Conservation (phyloP, 2,329 filamentous ascomycete genomes). For the Fusarium goolgardi region DNA sequence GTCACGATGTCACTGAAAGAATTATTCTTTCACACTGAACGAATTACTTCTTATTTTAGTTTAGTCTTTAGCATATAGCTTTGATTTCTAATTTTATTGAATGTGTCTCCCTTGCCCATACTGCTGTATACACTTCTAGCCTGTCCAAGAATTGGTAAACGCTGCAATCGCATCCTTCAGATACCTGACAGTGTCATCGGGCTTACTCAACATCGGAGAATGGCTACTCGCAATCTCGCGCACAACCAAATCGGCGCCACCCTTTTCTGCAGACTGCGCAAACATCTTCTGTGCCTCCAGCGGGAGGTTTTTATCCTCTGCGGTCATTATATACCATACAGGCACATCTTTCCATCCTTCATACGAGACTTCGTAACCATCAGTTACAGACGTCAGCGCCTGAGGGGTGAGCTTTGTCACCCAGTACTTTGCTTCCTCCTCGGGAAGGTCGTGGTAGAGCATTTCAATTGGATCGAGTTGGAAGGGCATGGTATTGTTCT, state of each 20-base stretch:
- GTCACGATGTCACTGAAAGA: accelerated
- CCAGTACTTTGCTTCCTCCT: constrained; percentile 58
- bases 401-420: constrained; percentile 55
- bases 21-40: neutral
- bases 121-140: accelerated
- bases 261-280: constrained; percentile 54
- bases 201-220: constrained; percentile 61
- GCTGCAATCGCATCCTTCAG: constrained; percentile 47
- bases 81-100: neutral
- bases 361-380: constrained; percentile 58
- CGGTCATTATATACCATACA: constrained; percentile 59
- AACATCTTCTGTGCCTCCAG: constrained; percentile 53
- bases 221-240: constrained; percentile 60
- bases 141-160: constrained; percentile 7
- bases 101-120: accelerated
- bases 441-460: constrained; percentile 63
- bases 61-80: neutral
- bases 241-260: constrained; percentile 52
- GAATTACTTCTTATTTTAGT: accelerated
- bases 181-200: constrained; percentile 54
- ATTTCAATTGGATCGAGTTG: constrained; percentile 53
- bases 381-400: constrained; percentile 57
- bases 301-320: constrained; percentile 56
- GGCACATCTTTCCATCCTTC: constrained; percentile 62
- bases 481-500: constrained; percentile 57